Percentiles rank a stretch among this genome's conserved stretches.
phyloP scores from a whole-genome alignment of 306 rosid genomes.

The Vigna trinervia region DNA sequence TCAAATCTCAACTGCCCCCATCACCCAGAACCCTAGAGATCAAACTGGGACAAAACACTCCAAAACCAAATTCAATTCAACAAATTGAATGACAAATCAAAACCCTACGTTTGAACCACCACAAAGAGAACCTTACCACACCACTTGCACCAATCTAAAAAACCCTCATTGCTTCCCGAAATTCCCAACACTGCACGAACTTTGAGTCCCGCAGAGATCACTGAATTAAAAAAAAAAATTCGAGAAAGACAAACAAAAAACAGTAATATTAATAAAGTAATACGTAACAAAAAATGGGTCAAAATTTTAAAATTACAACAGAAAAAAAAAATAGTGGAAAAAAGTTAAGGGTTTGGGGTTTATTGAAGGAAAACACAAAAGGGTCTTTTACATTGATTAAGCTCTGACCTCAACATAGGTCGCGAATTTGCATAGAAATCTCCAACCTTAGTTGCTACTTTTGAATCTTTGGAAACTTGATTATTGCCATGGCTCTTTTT shows the following conservation, averaged over 20 bases:
- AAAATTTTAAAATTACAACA: slow-evolving; percentile 30
- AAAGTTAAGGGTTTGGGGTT: slow-evolving; percentile 45
- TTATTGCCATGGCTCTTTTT: slow-evolving; percentile 45
- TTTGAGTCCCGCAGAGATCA: slow-evolving; percentile 63
- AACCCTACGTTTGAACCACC: slow-evolving; percentile 72
- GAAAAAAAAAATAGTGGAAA: slow-evolving; percentile 59
- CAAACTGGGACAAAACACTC: slow-evolving; percentile 57
- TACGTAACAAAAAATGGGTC: background rate
- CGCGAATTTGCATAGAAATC: slow-evolving; percentile 74
- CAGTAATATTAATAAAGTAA: slow-evolving; percentile 37
- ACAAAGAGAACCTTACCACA: slow-evolving; percentile 51
- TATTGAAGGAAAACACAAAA: slow-evolving; percentile 28
- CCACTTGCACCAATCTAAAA: slow-evolving; percentile 55
- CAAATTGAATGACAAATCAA: slow-evolving; percentile 55
- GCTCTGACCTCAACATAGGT: slow-evolving; percentile 67
- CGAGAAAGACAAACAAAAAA: background rate
- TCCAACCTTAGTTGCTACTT: slow-evolving; percentile 58
- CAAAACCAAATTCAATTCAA: slow-evolving; percentile 48
- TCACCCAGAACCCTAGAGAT: slow-evolving; percentile 87
- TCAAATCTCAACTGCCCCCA: slow-evolving; percentile 66
- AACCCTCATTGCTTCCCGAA: slow-evolving; percentile 51
- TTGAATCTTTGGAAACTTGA: slow-evolving; percentile 62
- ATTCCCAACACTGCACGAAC: slow-evolving; percentile 60
- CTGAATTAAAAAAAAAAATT: slow-evolving; percentile 49
- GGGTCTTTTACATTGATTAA: slow-evolving; percentile 57